These are phyloP conservation scores for Lentinula aciculospora DNA, from an alignment of 768 basidiomycete genomes.

Conservation along the genomic window DNA sequence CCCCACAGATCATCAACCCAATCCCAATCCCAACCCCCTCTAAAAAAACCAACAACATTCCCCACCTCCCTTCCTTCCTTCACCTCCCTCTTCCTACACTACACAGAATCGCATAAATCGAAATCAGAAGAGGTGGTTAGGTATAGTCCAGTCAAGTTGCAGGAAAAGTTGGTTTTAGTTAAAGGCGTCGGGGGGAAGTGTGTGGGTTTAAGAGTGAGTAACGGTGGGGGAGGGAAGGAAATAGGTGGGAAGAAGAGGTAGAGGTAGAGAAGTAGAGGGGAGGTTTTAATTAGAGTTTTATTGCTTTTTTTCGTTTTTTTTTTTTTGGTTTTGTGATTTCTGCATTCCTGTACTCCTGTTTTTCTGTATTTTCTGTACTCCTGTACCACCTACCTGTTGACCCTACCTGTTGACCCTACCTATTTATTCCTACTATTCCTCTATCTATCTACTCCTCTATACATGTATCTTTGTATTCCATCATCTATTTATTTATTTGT, in stretches of 20 bases:
- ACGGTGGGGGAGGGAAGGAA: no score
- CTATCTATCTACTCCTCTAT: no score
- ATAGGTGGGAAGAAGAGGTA: neutral
- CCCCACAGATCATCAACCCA: no score
- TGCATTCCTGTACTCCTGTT: neutral
- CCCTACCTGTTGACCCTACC: no score
- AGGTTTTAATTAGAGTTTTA: neutral
- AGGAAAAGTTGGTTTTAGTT: neutral
- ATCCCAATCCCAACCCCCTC: neutral
- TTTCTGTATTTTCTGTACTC: neutral
- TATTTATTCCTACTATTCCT: no score
- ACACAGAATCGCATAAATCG: neutral
- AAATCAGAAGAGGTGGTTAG: constrained; percentile 3
- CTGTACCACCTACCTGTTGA: no score
- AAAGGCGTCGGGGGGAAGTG: neutral
- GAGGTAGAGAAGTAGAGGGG: no score
- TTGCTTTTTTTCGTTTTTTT: neutral
- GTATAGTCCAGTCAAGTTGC: neutral
- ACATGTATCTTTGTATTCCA: no score
- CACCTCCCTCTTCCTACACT: neutral
- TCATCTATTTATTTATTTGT: no score
- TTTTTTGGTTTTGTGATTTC: no score
- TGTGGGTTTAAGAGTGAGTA: no score
- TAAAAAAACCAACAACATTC: constrained; percentile 4
- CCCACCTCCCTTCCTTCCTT: neutral